Evolutionary conservation across 169 alveolate genomes (phyloP).

Genomic region (Plasmodium yoelii): DNA sequence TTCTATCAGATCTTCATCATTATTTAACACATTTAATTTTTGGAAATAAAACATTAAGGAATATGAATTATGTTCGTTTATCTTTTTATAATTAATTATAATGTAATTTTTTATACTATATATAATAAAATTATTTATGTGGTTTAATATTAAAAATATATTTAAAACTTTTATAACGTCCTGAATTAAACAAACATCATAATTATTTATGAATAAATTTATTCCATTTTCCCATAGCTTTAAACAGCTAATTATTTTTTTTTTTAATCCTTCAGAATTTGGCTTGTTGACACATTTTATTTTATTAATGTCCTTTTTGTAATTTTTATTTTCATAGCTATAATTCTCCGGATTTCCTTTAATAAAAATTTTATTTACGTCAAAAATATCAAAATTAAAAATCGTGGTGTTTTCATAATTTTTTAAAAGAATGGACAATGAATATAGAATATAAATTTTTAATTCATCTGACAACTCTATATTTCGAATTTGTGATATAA

Average conservation of each 20-base stretch:
- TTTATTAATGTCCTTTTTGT: conserved; percentile 11
- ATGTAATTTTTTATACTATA: conserved; percentile 33
- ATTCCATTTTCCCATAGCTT: conserved; percentile 56
- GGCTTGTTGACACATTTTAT: not conserved
- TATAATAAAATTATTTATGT: conserved; percentile 25
- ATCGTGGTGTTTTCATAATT: conserved; percentile 55
- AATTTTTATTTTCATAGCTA: not conserved
- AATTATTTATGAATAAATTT: conserved; percentile 43
- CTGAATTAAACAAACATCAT: conserved; percentile 45
- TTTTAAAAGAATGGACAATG: conserved; percentile 62
- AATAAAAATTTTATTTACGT: conserved; percentile 53
- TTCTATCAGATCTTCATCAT: conserved; percentile 65
- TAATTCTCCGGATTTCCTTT: conserved; percentile 14
- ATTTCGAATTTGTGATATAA: conserved; percentile 38
- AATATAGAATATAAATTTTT: conserved; percentile 68
- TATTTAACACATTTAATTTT: conserved; percentile 31
- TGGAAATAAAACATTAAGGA: conserved; percentile 64
- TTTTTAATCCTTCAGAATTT: conserved; percentile 24
- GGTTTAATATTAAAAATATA: conserved; percentile 38
- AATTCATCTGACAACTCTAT: conserved; percentile 30
- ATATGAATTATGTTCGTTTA: conserved; percentile 69
- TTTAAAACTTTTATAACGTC: conserved; percentile 51
- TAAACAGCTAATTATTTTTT: conserved; percentile 24
- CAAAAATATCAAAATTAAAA: conserved; percentile 36
- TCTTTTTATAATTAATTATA: conserved; percentile 56